These are phyloP conservation scores for Colletotrichum orchidophilum DNA, from an alignment of 2,329 filamentous ascomycete species.

Conservation along the genomic window DNA sequence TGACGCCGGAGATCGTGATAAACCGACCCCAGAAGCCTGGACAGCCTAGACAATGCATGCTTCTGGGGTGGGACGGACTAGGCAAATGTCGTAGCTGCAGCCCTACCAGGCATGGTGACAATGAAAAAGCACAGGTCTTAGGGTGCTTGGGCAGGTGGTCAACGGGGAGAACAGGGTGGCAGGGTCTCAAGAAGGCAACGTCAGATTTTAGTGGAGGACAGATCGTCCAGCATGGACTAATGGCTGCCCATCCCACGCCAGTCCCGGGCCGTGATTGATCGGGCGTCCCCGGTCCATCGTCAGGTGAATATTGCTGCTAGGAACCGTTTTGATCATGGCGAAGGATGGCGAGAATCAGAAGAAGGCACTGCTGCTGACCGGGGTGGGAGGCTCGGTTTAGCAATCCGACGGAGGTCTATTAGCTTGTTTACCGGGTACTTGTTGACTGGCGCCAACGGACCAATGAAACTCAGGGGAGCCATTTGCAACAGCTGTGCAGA, in stretches of 20 bases:
- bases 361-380: conserved; percentile 17
- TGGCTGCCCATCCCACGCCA: not conserved
- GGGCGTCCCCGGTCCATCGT: not conserved
- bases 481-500: not conserved
- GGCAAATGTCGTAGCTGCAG: conserved; percentile 10
- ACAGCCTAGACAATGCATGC: conserved; percentile 1
- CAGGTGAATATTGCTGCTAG: not conserved
- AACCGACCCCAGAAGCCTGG: conserved; percentile 16
- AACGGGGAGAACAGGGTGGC: not conserved
- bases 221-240: conserved; percentile 14
- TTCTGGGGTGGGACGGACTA: not conserved
- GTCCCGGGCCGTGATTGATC: conserved; percentile 8
- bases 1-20: conserved; percentile 16
- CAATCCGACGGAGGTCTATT: not conserved
- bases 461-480: not conserved
- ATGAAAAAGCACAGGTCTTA: not conserved
- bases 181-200: conserved; percentile 19
- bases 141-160: not conserved
- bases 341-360: conserved; percentile 1
- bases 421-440: not conserved
- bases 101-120: conserved; percentile 8
- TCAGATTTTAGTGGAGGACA: conserved; percentile 31
- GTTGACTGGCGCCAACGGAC: not conserved
- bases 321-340: not conserved
- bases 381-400: not conserved